A percentile compares a stretch with the other conserved stretches of the same genome.
Conservation (phyloP, 2,329 filamentous ascomycete species). For the Ascochyta fabae region DNA sequence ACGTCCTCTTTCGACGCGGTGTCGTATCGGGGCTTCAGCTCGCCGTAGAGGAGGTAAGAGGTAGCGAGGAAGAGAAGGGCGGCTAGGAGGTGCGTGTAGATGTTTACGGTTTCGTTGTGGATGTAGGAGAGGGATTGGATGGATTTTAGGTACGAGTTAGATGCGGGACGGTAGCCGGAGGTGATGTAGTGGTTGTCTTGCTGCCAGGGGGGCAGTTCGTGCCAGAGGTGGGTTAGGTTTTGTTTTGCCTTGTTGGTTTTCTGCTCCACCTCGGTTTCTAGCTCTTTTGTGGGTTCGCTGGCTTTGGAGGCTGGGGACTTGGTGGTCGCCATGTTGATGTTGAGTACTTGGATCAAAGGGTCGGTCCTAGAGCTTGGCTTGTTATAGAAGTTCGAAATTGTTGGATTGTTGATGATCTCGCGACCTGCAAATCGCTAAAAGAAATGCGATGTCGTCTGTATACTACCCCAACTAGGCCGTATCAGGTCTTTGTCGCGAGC, state of each 20-base stretch:
- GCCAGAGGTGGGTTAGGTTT: conserved; percentile 57
- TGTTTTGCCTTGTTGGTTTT: conserved; percentile 42
- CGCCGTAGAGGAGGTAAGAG: conserved; percentile 29
- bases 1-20: conserved; percentile 47
- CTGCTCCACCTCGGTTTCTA: conserved; percentile 14
- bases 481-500: conserved; percentile 23
- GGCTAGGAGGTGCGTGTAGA: conserved; percentile 70
- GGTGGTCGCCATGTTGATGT: conserved; percentile 28
- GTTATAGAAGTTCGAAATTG: background rate
- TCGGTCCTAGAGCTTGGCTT: too few species aligned
- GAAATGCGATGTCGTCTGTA: background rate
- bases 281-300: conserved; percentile 28
- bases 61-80: conserved; percentile 33
- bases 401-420: background rate
- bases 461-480: conserved; percentile 12
- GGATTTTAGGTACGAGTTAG: conserved; percentile 66
- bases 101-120: conserved; percentile 75
- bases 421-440: background rate
- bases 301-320: conserved; percentile 27
- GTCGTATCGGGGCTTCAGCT: conserved; percentile 40
- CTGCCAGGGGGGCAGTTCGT: conserved; percentile 54
- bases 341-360: background rate
- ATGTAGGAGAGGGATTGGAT: conserved; percentile 66
- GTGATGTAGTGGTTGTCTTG: conserved; percentile 73
- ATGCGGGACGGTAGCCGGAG: conserved; percentile 68